phyloP scores from a whole-genome alignment of 140 eudicot genomes.

The Anethum foeniculum region DNA sequence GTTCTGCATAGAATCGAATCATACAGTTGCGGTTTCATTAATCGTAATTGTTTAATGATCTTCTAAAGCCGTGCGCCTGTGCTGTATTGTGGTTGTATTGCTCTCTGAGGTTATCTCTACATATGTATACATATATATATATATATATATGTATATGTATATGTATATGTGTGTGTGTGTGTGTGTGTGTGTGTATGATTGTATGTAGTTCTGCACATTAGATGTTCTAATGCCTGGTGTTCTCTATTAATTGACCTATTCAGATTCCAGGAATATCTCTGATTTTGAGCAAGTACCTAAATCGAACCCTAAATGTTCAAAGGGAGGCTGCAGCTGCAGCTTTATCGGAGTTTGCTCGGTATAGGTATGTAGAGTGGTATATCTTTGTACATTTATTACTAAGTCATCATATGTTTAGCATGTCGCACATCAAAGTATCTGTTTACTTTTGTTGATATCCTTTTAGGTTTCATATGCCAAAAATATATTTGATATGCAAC shows the following conservation, averaged over 20 bases:
- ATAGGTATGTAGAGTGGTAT: conserved; percentile 44
- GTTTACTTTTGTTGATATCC: neutral
- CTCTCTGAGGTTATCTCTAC: neutral
- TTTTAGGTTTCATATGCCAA: neutral
- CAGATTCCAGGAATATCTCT: conserved; percentile 63
- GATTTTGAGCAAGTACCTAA: conserved; percentile 59
- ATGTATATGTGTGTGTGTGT: neutral
- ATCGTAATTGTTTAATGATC: neutral
- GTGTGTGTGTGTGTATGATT: too few species aligned
- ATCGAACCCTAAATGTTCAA: conserved; percentile 50
- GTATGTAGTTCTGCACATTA: neutral
- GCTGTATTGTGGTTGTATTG: neutral
- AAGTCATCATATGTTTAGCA: neutral
- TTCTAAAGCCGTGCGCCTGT: neutral
- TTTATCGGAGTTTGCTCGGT: conserved; percentile 79
- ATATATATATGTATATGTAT: too few species aligned
- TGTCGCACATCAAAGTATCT: neutral
- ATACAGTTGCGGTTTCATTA: neutral
- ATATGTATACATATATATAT: too few species aligned
- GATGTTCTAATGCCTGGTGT: neutral
- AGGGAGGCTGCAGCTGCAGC: conserved; percentile 99
- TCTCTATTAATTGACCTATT: neutral
- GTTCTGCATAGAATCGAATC: neutral
- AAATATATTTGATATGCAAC: neutral
- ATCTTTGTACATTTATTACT: neutral